These are phyloP conservation scores for Staphylotrichum tortipilum DNA, from an alignment of 495 filamentous ascomycete species.

Conservation along the genomic window DNA sequence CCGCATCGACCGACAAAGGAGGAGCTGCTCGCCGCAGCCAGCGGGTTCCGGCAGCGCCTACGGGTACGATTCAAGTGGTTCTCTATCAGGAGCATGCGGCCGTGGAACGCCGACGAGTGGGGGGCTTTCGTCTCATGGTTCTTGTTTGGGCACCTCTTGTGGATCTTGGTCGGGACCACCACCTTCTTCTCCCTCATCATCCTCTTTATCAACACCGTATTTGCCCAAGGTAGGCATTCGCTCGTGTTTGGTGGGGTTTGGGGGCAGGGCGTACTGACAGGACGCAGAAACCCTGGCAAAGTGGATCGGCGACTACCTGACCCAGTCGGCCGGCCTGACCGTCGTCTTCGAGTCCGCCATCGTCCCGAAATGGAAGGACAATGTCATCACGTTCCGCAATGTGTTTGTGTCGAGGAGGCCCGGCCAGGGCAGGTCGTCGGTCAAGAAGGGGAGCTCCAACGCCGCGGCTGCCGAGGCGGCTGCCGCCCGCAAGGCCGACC, in stretches of 20 bases:
- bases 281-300: slow-evolving; percentile 75
- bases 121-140: slow-evolving; percentile 94
- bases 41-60: slow-evolving; percentile 83
- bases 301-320: slow-evolving; percentile 93
- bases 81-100: slow-evolving; percentile 87
- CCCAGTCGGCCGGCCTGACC: slow-evolving; percentile 86
- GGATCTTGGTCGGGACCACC: slow-evolving; percentile 90
- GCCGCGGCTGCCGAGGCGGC: slow-evolving; percentile 82
- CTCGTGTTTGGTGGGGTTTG: too few relatives aligned
- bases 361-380: slow-evolving; percentile 87
- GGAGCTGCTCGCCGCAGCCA: slow-evolving; percentile 85
- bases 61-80: slow-evolving; percentile 96
- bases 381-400: slow-evolving; percentile 92
- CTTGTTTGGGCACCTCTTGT: slow-evolving; percentile 82
- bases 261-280: not conserved
- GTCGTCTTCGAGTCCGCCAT: slow-evolving; percentile 97
- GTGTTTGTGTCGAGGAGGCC: slow-evolving; percentile 92
- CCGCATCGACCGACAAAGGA: slow-evolving; percentile 86
- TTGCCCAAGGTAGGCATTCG: slow-evolving; percentile 67
- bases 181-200: slow-evolving; percentile 93
- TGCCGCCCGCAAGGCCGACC: slow-evolving; percentile 52
- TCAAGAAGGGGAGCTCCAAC: slow-evolving; percentile 85
- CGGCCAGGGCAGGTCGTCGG: slow-evolving; percentile 65
- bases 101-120: slow-evolving; percentile 93
- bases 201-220: slow-evolving; percentile 85